Percentiles rank a stretch among this genome's conserved stretches.
phyloP scores from a whole-genome alignment of 2,329 filamentous ascomycete species.

The Microascus cirrosus region DNA sequence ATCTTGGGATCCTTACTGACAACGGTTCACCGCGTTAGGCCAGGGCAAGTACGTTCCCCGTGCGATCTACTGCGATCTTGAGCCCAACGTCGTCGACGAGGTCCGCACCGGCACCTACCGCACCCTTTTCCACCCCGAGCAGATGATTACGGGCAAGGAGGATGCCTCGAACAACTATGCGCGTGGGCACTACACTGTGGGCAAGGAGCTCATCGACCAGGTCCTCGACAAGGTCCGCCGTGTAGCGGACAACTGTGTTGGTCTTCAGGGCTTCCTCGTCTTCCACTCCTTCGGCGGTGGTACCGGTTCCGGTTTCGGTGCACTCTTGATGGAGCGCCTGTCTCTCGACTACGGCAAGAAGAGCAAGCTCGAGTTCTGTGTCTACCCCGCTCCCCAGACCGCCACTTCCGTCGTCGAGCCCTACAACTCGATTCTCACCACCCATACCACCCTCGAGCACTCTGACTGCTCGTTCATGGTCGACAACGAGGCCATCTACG shows the following conservation, averaged over 20 bases:
- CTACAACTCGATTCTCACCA: conserved; percentile 99
- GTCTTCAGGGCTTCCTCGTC: conserved; percentile 97
- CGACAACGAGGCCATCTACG: conserved; percentile 99
- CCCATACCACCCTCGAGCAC: conserved; percentile 98
- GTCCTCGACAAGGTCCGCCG: conserved; percentile 96
- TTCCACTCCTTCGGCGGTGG: conserved; percentile 99
- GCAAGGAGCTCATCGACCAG: conserved; percentile 98
- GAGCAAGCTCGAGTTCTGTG: conserved; percentile 99
- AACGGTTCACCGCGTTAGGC: conserved; percentile 38
- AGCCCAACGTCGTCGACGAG: conserved; percentile 98
- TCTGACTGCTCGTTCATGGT: conserved; percentile 99
- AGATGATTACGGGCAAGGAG: conserved; percentile 99
- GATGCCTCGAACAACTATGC: conserved; percentile 99
- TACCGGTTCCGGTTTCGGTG: conserved; percentile 97
- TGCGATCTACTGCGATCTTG: conserved; percentile 98
- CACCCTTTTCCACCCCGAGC: conserved; percentile 94
- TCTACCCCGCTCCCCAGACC: conserved; percentile 95
- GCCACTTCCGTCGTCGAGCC: conserved; percentile 97
- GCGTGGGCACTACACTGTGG: conserved; percentile 98
- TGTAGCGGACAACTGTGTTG: conserved; percentile 94
- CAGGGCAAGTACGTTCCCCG: conserved; percentile 98
- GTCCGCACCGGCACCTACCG: conserved; percentile 96
- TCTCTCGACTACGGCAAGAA: conserved; percentile 99
- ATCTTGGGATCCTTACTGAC: neutral
- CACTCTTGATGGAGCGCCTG: conserved; percentile 95